phyloP scores from a whole-genome alignment of 2,329 filamentous ascomycete genomes.

The Diaporthe amygdali region DNA sequence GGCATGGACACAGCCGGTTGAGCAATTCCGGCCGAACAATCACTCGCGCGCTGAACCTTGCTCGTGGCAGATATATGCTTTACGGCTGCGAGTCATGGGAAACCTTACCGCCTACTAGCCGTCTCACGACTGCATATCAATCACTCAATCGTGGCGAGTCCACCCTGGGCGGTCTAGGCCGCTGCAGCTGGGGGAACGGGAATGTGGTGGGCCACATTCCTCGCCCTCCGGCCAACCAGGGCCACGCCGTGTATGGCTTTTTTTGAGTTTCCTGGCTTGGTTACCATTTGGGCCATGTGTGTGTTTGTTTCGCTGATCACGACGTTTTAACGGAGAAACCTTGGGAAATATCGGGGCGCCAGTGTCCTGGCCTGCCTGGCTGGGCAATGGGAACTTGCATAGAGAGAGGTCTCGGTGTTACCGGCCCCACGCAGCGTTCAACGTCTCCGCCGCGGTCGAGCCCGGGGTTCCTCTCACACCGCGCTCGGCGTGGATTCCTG shows the following conservation, averaged over 20 bases:
- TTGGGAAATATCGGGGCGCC: background rate
- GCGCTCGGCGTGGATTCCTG: background rate
- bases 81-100: conserved; percentile 10
- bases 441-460: background rate
- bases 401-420: background rate
- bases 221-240: background rate
- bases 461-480: background rate
- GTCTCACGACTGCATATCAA: conserved; percentile 20
- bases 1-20: background rate
- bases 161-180: conserved; percentile 1
- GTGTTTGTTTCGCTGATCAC: conserved; percentile 5
- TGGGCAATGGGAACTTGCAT: background rate
- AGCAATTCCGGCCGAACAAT: background rate
- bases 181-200: background rate
- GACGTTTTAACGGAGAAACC: background rate
- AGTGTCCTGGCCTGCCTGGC: too few species aligned
- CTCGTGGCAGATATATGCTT: conserved; percentile 2
- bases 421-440: conserved; percentile 8
- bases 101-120: conserved; percentile 15
- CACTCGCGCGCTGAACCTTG: background rate
- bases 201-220: background rate
- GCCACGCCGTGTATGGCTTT: background rate
- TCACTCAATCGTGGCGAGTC: conserved; percentile 18
- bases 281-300: background rate
- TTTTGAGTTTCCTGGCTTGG: background rate